A percentile compares a stretch with the other conserved stretches of the same genome.
Conservation (phyloP, 129 eudicot genomes). For the Artemisia annua region DNA sequence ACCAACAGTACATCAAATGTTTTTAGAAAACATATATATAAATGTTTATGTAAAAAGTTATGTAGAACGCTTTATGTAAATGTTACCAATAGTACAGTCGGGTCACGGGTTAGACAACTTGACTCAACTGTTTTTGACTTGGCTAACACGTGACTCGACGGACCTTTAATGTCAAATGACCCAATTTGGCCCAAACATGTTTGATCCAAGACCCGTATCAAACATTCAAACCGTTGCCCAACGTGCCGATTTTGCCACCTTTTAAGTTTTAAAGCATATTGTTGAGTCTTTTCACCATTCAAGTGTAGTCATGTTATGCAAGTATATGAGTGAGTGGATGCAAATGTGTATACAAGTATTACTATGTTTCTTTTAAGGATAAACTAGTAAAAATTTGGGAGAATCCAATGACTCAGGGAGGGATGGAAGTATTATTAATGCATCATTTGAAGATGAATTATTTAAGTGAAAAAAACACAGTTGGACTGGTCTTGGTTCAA, state of each 20-base stretch:
- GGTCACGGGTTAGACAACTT: too few species aligned
- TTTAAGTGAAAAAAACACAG: constrained; percentile 18
- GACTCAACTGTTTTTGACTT: too few species aligned
- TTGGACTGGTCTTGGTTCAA: constrained; percentile 58
- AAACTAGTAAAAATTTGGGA: not conserved
- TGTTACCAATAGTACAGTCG: too few species aligned
- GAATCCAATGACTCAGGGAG: not conserved
- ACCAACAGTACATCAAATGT: too few species aligned
- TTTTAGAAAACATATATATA: not conserved
- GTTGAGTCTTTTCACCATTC: not conserved
- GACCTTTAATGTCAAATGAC: not conserved
- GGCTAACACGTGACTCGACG: too few species aligned
- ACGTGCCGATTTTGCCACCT: too few species aligned
- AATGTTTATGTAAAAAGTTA: too few species aligned
- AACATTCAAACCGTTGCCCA: not conserved
- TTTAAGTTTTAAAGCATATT: not conserved
- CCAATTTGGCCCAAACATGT: too few species aligned
- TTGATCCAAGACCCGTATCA: not conserved
- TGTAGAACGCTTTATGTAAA: too few species aligned
- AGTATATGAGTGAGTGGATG: not conserved
- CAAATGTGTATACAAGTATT: too few species aligned
- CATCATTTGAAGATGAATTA: constrained; percentile 1
- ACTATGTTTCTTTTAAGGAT: not conserved
- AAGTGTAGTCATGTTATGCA: not conserved
- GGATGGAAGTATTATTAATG: not conserved